A percentile compares a stretch with the other conserved stretches of the same genome.
Conservation (phyloP, 371 early-diverging fungal species). For the Aphelidium insulamus region DNA sequence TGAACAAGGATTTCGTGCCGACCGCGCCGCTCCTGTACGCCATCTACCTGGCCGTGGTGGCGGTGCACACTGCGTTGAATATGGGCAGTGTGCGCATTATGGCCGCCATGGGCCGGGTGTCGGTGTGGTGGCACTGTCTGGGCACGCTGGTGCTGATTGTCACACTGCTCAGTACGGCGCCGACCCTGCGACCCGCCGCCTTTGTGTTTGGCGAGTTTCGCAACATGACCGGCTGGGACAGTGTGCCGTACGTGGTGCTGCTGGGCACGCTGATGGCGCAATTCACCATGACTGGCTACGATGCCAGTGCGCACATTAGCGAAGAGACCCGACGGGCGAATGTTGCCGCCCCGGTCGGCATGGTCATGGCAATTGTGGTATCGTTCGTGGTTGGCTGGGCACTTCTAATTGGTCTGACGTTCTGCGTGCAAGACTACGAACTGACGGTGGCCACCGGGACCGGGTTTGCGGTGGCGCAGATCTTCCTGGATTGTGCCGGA, state of each 20-base stretch:
- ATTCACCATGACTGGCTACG: slow-evolving; percentile 46
- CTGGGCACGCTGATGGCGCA: slow-evolving; percentile 24
- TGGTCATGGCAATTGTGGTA: slow-evolving; percentile 30
- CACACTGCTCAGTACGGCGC: slow-evolving; percentile 18
- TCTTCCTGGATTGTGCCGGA: slow-evolving; percentile 30
- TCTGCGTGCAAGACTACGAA: slow-evolving; percentile 26
- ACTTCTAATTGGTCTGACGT: slow-evolving; percentile 25
- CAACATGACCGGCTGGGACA: slow-evolving; percentile 18
- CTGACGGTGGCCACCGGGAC: slow-evolving; percentile 13
- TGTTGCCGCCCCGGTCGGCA: slow-evolving; percentile 33
- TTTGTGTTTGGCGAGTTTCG: slow-evolving; percentile 18
- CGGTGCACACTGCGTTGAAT: slow-evolving; percentile 27
- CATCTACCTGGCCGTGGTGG: slow-evolving; percentile 22
- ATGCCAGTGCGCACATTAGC: slow-evolving; percentile 47
- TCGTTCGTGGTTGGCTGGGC: slow-evolving; percentile 26
- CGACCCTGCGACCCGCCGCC: slow-evolving; percentile 16
- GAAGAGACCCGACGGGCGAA: slow-evolving; percentile 41
- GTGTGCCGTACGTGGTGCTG: slow-evolving; percentile 20
- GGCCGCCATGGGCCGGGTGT: slow-evolving; percentile 20
- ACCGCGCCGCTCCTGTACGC: too few species aligned
- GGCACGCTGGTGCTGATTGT: slow-evolving; percentile 25
- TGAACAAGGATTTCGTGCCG: neutral
- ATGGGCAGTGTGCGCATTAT: slow-evolving; percentile 25
- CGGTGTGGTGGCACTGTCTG: slow-evolving; percentile 26
- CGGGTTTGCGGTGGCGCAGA: slow-evolving; percentile 25